Percentiles rank a stretch among this genome's conserved stretches.
Evolutionary conservation across 2,329 filamentous ascomycete species (phyloP).

Genomic region (Tolypocladium guangdongense): DNA sequence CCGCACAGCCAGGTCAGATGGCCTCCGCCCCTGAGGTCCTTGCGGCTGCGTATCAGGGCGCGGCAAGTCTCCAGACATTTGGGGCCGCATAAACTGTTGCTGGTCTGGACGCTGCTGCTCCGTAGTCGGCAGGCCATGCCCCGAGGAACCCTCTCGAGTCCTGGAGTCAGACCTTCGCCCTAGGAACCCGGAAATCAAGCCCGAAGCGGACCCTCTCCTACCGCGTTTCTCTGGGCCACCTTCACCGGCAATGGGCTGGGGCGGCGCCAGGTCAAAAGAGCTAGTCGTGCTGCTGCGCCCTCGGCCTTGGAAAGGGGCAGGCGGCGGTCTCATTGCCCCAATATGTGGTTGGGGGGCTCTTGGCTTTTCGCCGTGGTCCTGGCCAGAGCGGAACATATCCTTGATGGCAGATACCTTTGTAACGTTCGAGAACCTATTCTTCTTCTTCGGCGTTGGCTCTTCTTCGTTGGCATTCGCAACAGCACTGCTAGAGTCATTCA

Average conservation of each 20-base stretch:
- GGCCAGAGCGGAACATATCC: conserved; percentile 14
- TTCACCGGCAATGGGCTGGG: conserved; percentile 2
- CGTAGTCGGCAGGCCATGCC: background rate
- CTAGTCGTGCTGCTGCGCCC: conserved; percentile 13
- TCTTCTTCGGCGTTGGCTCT: conserved; percentile 21
- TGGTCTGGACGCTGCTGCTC: background rate
- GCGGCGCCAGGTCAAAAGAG: conserved; percentile 8
- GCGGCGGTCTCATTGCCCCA: conserved; percentile 4
- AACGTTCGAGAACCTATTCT: conserved; percentile 35
- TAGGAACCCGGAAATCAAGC: conserved; percentile 17
- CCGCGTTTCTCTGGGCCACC: conserved; percentile 11
- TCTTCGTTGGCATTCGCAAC: conserved; percentile 1
- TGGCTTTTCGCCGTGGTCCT: conserved; percentile 5
- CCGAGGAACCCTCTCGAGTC: conserved; percentile 6
- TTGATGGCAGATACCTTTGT: conserved; percentile 19
- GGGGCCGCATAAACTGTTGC: background rate
- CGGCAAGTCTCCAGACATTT: background rate
- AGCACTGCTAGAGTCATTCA: conserved; percentile 9
- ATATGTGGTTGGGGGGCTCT: background rate
- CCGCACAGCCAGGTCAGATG: background rate
- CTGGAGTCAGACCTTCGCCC: conserved; percentile 12
- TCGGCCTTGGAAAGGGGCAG: conserved; percentile 6
- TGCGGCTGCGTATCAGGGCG: background rate
- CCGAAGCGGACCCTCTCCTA: conserved; percentile 18
- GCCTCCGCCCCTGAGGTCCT: background rate